phyloP scores from a whole-genome alignment of 2,329 filamentous ascomycete species.

The Colletotrichum tofieldiae region DNA sequence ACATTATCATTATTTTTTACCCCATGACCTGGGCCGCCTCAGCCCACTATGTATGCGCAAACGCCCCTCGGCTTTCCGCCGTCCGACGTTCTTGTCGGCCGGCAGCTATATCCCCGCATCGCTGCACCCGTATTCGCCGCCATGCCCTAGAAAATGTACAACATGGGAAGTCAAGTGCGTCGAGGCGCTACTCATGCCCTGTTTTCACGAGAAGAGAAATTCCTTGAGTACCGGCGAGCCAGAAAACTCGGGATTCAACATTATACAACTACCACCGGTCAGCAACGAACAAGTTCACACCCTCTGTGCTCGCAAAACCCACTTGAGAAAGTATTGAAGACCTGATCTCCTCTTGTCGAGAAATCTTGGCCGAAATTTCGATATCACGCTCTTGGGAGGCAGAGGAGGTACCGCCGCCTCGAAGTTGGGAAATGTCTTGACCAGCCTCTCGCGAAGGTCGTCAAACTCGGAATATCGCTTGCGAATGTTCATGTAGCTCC shows the following conservation, averaged over 20 bases:
- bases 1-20: constrained; percentile 40
- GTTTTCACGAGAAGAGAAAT: constrained; percentile 79
- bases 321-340: constrained; percentile 95
- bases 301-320: constrained; percentile 51
- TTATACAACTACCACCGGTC: constrained; percentile 77
- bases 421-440: constrained; percentile 87
- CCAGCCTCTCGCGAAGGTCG: constrained; percentile 80
- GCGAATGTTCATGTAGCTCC: constrained; percentile 73
- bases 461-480: constrained; percentile 96
- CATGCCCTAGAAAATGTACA: constrained; percentile 29
- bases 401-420: constrained; percentile 89
- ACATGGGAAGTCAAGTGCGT: constrained; percentile 26
- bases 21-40: constrained; percentile 6
- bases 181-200: constrained; percentile 28
- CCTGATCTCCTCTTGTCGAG: constrained; percentile 87
- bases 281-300: constrained; percentile 33
- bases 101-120: background rate
- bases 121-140: constrained; percentile 13
- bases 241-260: constrained; percentile 94
- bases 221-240: constrained; percentile 93
- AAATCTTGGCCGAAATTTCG: constrained; percentile 87
- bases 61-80: constrained; percentile 5
- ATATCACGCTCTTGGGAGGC: constrained; percentile 92
- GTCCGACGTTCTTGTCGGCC: background rate
- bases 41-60: constrained; percentile 18